phyloP scores from a whole-genome alignment of 2,329 filamentous ascomycete genomes.

The Ophiostoma novo-ulmi region DNA sequence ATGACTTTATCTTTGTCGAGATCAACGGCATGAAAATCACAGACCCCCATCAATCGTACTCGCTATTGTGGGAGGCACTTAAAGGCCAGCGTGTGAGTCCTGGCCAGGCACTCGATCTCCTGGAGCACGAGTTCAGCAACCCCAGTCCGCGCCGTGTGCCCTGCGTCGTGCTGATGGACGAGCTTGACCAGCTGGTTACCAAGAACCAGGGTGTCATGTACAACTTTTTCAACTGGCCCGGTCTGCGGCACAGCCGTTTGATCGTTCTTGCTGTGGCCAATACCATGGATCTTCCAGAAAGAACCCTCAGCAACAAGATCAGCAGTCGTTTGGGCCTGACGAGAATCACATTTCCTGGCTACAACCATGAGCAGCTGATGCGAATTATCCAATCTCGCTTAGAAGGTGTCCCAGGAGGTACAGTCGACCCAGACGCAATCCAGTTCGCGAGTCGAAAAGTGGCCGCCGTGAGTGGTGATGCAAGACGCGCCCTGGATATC shows the following conservation, averaged over 20 bases:
- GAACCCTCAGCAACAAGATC: slow-evolving; percentile 97
- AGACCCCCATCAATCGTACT: slow-evolving; percentile 94
- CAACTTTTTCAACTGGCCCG: slow-evolving; percentile 99
- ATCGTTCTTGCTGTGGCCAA: slow-evolving; percentile 98
- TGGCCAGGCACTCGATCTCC: slow-evolving; percentile 80
- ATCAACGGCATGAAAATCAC: slow-evolving; percentile 99
- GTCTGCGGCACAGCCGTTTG: slow-evolving; percentile 79
- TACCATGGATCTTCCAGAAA: slow-evolving; percentile 95
- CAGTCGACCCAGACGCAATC: slow-evolving; percentile 88
- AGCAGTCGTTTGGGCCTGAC: slow-evolving; percentile 82
- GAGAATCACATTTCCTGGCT: slow-evolving; percentile 93
- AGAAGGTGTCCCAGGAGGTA: slow-evolving; percentile 77
- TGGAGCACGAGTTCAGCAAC: slow-evolving; percentile 88
- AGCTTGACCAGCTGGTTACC: slow-evolving; percentile 94
- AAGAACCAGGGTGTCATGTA: slow-evolving; percentile 99
- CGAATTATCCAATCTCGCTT: slow-evolving; percentile 94
- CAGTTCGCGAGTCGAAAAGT: slow-evolving; percentile 97
- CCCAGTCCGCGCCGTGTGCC: slow-evolving; percentile 87
- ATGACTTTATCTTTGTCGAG: slow-evolving; percentile 98
- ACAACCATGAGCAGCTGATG: slow-evolving; percentile 96
- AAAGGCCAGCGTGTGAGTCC: slow-evolving; percentile 90
- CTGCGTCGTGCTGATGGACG: slow-evolving; percentile 97
- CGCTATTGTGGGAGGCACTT: slow-evolving; percentile 89
- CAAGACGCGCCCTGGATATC: slow-evolving; percentile 86
- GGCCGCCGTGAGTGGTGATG: slow-evolving; percentile 91